Conservation (phyloP, 208 protist genomes). For the Crithidia acanthocephali region DNA sequence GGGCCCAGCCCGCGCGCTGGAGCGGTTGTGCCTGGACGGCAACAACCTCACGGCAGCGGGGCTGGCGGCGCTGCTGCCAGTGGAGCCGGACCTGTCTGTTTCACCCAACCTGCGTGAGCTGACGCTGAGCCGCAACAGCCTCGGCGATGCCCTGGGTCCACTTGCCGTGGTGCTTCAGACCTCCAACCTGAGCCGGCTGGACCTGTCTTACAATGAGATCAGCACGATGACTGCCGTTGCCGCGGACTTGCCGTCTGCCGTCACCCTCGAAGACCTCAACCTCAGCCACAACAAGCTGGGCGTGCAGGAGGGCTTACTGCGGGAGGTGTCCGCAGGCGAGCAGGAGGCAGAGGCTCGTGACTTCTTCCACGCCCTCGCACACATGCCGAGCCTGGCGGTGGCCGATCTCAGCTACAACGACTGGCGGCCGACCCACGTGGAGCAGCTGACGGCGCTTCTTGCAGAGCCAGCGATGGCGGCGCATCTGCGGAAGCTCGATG, state of each 20-base stretch:
- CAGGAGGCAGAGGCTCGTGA: conserved; percentile 39
- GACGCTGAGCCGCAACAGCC: conserved; percentile 69
- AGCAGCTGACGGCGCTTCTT: conserved; percentile 40
- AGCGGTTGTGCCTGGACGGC: conserved; percentile 50
- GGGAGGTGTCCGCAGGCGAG: conserved; percentile 1
- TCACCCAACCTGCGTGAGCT: conserved; percentile 49
- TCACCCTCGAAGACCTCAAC: conserved; percentile 47
- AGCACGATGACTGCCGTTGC: conserved; percentile 34
- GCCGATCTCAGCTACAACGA: conserved; percentile 83
- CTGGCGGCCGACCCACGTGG: conserved; percentile 53
- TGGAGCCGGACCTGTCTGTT: conserved; percentile 6
- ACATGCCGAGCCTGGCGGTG: conserved; percentile 43
- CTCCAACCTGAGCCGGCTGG: conserved; percentile 41
- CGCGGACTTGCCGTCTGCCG: conserved; percentile 35
- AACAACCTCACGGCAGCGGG: conserved; percentile 75
- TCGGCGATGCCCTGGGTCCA: conserved; percentile 53
- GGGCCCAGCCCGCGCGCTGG: conserved; percentile 10
- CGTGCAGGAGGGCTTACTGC: conserved; percentile 35
- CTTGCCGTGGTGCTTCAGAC: conserved; percentile 44
- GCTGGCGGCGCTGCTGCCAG: conserved; percentile 46
- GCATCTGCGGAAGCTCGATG: conserved; percentile 25
- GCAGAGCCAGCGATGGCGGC: background rate
- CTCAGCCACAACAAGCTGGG: conserved; percentile 83
- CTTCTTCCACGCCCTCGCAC: conserved; percentile 40
- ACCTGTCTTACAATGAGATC: conserved; percentile 76